A percentile compares a stretch with the other conserved stretches of the same genome.
phyloP scores from a whole-genome alignment of 371 early-diverging fungal species.

The Lichtheimia ramosa region DNA sequence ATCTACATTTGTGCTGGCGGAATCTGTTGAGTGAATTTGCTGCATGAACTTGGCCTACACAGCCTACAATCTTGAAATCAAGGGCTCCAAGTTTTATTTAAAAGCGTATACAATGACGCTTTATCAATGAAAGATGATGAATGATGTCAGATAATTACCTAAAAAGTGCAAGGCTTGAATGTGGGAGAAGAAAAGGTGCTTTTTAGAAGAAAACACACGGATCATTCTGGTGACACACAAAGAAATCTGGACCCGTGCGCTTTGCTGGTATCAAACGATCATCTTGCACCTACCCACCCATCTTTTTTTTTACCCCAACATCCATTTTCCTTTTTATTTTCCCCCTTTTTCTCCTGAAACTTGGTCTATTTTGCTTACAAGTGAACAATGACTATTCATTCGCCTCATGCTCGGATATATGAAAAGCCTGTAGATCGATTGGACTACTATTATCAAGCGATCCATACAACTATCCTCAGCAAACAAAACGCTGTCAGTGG shows the following conservation, averaged over 20 bases:
- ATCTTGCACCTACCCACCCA: neutral
- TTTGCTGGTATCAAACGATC: neutral
- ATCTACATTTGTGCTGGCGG: too few relatives aligned
- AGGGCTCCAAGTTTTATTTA: too few relatives aligned
- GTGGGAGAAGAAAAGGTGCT: too few relatives aligned
- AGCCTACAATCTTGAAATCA: too few relatives aligned
- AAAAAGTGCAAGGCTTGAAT: too few relatives aligned
- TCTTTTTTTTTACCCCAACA: neutral
- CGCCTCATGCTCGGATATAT: neutral
- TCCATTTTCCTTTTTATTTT: neutral
- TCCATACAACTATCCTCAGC: constrained; percentile 73
- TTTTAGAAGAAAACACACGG: neutral
- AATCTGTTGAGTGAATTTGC: too few relatives aligned
- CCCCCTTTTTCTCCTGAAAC: neutral
- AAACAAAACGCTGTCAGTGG: constrained; percentile 85
- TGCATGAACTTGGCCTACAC: too few relatives aligned
- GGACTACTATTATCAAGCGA: constrained; percentile 76
- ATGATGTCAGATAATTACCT: too few relatives aligned
- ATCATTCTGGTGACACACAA: neutral
- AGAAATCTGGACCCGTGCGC: constrained; percentile 3
- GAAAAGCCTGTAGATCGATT: constrained; percentile 35
- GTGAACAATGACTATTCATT: neutral
- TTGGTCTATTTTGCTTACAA: too few relatives aligned
- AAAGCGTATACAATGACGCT: too few relatives aligned
- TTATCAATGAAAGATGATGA: too few relatives aligned